Percentiles rank a stretch among this genome's conserved stretches.
These are phyloP conservation scores for Bruguiera hainesii DNA, from an alignment of 441 rosid genomes.

Conservation along the genomic window DNA sequence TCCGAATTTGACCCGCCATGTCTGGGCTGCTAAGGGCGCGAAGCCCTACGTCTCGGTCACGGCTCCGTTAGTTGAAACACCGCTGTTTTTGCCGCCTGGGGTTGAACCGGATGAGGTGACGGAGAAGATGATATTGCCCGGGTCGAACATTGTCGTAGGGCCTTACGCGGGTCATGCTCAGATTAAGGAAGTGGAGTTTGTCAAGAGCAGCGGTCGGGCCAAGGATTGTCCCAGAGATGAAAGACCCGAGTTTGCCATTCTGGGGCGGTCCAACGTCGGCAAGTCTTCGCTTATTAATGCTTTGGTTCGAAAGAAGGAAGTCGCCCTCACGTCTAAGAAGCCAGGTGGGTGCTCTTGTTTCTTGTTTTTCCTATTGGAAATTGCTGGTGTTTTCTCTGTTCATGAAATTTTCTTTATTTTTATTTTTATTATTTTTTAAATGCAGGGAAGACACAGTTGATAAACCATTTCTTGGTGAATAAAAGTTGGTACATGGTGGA, in stretches of 20 bases:
- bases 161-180: slow-evolving; percentile 87
- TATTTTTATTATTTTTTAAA: neutral
- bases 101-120: slow-evolving; percentile 51
- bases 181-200: slow-evolving; percentile 80
- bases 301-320: slow-evolving; percentile 74
- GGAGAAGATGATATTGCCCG: slow-evolving; percentile 70
- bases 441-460: slow-evolving; percentile 90
- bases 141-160: slow-evolving; percentile 75
- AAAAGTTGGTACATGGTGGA: slow-evolving; percentile 92
- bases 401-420: neutral
- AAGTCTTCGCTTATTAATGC: slow-evolving; percentile 90
- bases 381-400: neutral
- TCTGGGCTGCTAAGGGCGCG: slow-evolving; percentile 39
- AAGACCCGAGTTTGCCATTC: slow-evolving; percentile 75
- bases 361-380: neutral
- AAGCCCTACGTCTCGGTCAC: slow-evolving; percentile 34
- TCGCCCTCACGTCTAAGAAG: slow-evolving; percentile 91
- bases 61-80: slow-evolving; percentile 36
- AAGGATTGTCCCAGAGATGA: slow-evolving; percentile 83
- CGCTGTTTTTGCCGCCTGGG: slow-evolving; percentile 62
- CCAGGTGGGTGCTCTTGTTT: slow-evolving; percentile 41
- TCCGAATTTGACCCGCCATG: slow-evolving; percentile 17
- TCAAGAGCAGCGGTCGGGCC: slow-evolving; percentile 79
- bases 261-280: slow-evolving; percentile 91
- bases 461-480: slow-evolving; percentile 87